Percentiles rank a stretch among this genome's conserved stretches.
Evolutionary conservation across 23 red algal genomes (phyloP).

Genomic region (Pyropia haitanensis): DNA sequence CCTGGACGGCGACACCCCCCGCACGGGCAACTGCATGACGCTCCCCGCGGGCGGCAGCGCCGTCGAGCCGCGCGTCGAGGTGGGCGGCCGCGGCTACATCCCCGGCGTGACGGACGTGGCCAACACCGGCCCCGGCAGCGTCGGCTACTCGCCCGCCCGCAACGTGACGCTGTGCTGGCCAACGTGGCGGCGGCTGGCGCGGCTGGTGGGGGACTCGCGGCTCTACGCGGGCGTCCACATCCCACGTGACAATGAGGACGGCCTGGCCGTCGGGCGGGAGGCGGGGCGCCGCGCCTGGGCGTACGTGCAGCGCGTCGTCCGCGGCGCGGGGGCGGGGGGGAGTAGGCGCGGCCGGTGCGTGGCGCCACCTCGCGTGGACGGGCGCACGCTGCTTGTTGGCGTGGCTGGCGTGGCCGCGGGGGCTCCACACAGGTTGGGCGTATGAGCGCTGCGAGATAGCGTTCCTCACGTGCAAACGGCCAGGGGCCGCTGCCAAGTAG

Average conservation of each 20-base stretch:
- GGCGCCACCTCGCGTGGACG: too few relatives aligned
- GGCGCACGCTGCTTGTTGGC: too few relatives aligned
- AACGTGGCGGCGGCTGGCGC: conserved; percentile 1
- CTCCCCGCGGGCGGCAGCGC: conserved; percentile 8
- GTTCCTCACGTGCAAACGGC: too few relatives aligned
- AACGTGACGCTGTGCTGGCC: conserved; percentile 21
- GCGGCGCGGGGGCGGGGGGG: too few relatives aligned
- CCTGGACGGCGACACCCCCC: conserved; percentile 3
- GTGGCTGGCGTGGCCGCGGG: too few relatives aligned
- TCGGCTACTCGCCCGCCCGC: conserved; percentile 18
- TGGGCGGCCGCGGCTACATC: conserved; percentile 14
- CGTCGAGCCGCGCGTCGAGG: conserved; percentile 9
- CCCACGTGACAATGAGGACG: conserved; percentile 15
- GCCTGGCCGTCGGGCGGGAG: neutral
- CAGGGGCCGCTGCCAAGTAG: too few relatives aligned
- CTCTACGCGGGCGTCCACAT: conserved; percentile 32
- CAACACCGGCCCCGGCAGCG: conserved; percentile 4
- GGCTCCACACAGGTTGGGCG: too few relatives aligned
- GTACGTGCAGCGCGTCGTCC: neutral
- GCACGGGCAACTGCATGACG: conserved; percentile 16
- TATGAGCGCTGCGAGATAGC: too few relatives aligned
- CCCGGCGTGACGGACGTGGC: conserved; percentile 17
- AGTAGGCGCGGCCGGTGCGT: too few relatives aligned
- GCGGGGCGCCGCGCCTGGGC: conserved; percentile 2
- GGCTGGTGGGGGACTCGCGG: conserved; percentile 10